A percentile compares a stretch with the other conserved stretches of the same genome.
Conservation (phyloP, 805 yeast species). For the Scheffersomyces coipomensis region DNA sequence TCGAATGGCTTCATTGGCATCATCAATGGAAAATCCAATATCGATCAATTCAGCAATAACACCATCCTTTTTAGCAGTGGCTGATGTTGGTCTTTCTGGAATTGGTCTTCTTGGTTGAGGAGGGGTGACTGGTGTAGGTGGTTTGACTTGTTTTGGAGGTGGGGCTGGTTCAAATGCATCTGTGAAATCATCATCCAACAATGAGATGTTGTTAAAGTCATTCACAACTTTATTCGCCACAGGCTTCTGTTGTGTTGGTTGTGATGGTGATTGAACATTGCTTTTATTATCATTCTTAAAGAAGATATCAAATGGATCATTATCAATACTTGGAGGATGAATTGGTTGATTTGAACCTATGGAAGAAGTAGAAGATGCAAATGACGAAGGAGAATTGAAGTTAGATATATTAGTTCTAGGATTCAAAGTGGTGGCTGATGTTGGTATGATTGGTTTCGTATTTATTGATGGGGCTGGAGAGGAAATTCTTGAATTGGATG, state of each 20-base stretch:
- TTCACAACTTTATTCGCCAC: not conserved
- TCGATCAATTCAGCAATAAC: constrained; percentile 70
- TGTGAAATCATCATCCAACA: constrained; percentile 43
- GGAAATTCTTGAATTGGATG: constrained; percentile 1
- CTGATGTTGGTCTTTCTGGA: constrained; percentile 1
- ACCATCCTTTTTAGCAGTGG: constrained; percentile 34
- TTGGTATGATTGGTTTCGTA: not conserved
- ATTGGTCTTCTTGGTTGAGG: constrained; percentile 3
- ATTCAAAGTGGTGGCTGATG: not conserved
- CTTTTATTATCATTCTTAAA: not conserved
- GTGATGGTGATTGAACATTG: not conserved
- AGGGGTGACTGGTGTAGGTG: constrained; percentile 1
- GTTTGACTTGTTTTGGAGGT: not conserved
- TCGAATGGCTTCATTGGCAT: constrained; percentile 58
- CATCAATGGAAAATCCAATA: constrained; percentile 71
- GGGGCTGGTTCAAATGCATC: constrained; percentile 28
- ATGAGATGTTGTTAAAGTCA: constrained; percentile 7
- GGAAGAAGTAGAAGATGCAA: constrained; percentile 1
- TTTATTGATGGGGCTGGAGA: not conserved
- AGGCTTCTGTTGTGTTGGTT: constrained; percentile 2
- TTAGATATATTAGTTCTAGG: not conserved
- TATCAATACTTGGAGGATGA: not conserved
- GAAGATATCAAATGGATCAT: constrained; percentile 11
- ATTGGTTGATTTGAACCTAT: not conserved
- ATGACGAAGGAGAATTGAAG: not conserved